Percentiles rank a stretch among this genome's conserved stretches.
Conservation (phyloP, 352 stramenopile genomes). For the Globisporangium nagaii region DNA sequence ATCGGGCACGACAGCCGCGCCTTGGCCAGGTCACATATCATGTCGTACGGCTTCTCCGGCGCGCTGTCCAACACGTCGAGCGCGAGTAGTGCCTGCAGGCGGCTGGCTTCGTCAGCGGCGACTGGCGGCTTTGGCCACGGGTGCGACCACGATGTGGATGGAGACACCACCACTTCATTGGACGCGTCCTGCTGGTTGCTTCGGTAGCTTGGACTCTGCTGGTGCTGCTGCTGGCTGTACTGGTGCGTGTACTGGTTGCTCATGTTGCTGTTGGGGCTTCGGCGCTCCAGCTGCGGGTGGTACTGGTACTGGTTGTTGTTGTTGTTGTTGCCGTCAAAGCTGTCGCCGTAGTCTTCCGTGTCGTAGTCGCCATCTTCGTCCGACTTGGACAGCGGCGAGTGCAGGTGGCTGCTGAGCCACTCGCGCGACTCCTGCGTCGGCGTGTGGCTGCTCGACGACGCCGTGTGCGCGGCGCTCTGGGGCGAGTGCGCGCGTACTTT, state of each 20-base stretch:
- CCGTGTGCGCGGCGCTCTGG: neutral
- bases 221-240: too few species aligned
- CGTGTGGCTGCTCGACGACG: conserved; percentile 17
- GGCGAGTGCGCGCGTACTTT: conserved; percentile 1
- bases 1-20: conserved; percentile 60
- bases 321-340: conserved; percentile 9
- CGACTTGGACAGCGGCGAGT: conserved; percentile 45
- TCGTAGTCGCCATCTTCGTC: conserved; percentile 39
- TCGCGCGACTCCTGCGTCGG: conserved; percentile 32
- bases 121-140: conserved; percentile 70
- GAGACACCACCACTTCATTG: too few species aligned
- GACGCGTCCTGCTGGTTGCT: conserved; percentile 17
- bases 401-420: conserved; percentile 60
- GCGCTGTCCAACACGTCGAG: conserved; percentile 58
- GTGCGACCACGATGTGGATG: conserved; percentile 38
- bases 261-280: conserved; percentile 7
- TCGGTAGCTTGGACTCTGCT: conserved; percentile 6
- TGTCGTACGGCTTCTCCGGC: conserved; percentile 60
- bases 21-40: conserved; percentile 78
- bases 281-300: conserved; percentile 5
- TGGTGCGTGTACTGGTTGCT: conserved; percentile 20
- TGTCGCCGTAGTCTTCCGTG: conserved; percentile 20
- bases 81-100: conserved; percentile 40
- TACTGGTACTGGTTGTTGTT: conserved; percentile 23
- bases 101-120: conserved; percentile 40